Conservation (phyloP, 1,139 yeast genomes). For the Geotrichum australiense region DNA sequence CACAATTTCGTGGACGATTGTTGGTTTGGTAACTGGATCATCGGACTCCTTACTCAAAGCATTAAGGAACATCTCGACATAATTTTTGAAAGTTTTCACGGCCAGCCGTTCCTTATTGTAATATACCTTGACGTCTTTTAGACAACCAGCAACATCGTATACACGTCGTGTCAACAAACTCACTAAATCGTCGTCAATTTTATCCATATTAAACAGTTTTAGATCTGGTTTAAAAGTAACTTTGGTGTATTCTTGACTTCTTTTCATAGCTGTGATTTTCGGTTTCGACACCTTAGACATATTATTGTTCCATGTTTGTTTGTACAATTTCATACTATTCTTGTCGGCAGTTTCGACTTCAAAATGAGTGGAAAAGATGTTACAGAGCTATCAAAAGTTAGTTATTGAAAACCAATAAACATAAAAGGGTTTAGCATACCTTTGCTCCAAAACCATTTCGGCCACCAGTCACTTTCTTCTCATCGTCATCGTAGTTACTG, state of each 20-base stretch:
- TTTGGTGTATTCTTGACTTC: conserved; percentile 71
- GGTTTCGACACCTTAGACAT: conserved; percentile 80
- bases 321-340: conserved; percentile 52
- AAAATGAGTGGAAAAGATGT: conserved; percentile 86
- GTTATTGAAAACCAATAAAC: not conserved
- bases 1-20: conserved; percentile 72
- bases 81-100: conserved; percentile 70
- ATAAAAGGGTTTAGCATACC: too few species aligned
- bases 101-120: conserved; percentile 69
- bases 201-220: conserved; percentile 73
- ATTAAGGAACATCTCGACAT: conserved; percentile 83
- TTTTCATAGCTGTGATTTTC: conserved; percentile 53
- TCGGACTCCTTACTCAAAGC: conserved; percentile 47
- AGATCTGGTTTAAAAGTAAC: conserved; percentile 88
- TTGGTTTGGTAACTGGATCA: conserved; percentile 41
- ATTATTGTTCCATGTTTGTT: conserved; percentile 80
- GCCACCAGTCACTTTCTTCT: conserved; percentile 97
- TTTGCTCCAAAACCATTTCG: conserved; percentile 99
- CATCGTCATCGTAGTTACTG: conserved; percentile 91
- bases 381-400: conserved; percentile 50
- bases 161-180: conserved; percentile 90
- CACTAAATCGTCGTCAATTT: conserved; percentile 71
- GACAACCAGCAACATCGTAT: conserved; percentile 92
- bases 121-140: conserved; percentile 72
- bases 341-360: conserved; percentile 85